These are phyloP conservation scores for Saccharomycopsis schoenii DNA, from an alignment of 805 yeast species.

Conservation along the genomic window DNA sequence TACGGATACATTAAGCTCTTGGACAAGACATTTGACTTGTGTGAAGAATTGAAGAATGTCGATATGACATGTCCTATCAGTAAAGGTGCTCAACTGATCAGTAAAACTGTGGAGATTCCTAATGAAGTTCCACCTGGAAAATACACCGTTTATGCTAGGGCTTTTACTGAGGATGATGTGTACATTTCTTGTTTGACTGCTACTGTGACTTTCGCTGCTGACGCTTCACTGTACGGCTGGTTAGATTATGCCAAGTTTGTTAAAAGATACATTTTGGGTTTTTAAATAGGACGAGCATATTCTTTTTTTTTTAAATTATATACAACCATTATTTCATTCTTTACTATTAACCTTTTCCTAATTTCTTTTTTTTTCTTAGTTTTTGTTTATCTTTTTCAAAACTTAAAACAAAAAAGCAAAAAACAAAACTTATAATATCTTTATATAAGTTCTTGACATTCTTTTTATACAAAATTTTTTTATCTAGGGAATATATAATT, in stretches of 20 bases:
- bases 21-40: constrained; percentile 85
- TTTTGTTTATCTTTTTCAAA: too few species aligned
- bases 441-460: too few species aligned
- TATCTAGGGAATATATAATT: too few species aligned
- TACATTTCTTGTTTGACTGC: constrained; percentile 79
- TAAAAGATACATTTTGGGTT: constrained; percentile 12
- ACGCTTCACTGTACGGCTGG: constrained; percentile 17
- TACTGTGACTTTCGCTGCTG: constrained; percentile 38
- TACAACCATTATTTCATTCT: neutral
- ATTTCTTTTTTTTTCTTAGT: neutral
- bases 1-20: constrained; percentile 85
- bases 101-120: constrained; percentile 76
- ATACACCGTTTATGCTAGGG: constrained; percentile 79
- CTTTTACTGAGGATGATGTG: constrained; percentile 75
- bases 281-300: neutral
- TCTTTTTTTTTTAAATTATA: too few species aligned
- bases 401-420: too few species aligned
- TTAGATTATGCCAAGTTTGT: constrained; percentile 11
- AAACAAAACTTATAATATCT: too few species aligned
- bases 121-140: constrained; percentile 92
- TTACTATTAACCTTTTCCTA: neutral
- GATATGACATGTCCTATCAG: constrained; percentile 78
- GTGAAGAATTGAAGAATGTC: constrained; percentile 77
- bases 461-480: too few species aligned
- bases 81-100: constrained; percentile 55